Percentiles rank a stretch among this genome's conserved stretches.
Evolutionary conservation across 78 protist species (phyloP).

Genomic region (Planoprotostelium fungivorum): DNA sequence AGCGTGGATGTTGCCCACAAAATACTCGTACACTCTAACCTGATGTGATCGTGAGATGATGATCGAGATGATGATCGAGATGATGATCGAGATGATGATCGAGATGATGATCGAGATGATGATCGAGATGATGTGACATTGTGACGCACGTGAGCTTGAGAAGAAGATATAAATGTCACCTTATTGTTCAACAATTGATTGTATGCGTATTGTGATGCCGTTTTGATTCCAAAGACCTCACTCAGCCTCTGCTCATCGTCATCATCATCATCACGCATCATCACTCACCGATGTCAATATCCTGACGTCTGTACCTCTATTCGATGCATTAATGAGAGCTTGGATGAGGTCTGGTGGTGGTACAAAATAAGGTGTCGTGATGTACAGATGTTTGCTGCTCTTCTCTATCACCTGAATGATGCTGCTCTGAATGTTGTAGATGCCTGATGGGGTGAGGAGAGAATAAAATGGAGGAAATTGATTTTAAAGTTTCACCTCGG

Average conservation of each 20-base stretch:
- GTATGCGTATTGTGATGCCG: constrained; percentile 38
- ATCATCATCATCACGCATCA: not conserved
- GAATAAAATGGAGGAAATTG: not conserved
- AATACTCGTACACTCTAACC: constrained; percentile 34
- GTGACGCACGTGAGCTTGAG: no score
- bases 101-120: no score
- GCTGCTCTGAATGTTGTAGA: constrained; percentile 20
- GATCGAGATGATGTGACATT: no score
- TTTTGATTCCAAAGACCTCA: constrained; percentile 47
- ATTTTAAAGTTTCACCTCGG: constrained; percentile 3
- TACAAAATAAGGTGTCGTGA: constrained; percentile 52
- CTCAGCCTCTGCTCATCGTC: not conserved
- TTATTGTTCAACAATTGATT: not conserved
- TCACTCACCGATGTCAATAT: constrained; percentile 22
- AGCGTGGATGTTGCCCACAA: constrained; percentile 13
- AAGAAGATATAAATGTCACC: not conserved
- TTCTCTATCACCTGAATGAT: constrained; percentile 8
- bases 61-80: no score
- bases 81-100: no score
- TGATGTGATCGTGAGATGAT: no score
- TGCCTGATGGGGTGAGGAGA: no score
- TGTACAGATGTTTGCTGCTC: constrained; percentile 11
- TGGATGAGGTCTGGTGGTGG: constrained; percentile 34
- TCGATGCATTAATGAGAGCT: constrained; percentile 16
- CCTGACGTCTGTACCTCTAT: constrained; percentile 41